Conservation (phyloP, 805 yeast genomes). For the Saturnispora sekii region DNA sequence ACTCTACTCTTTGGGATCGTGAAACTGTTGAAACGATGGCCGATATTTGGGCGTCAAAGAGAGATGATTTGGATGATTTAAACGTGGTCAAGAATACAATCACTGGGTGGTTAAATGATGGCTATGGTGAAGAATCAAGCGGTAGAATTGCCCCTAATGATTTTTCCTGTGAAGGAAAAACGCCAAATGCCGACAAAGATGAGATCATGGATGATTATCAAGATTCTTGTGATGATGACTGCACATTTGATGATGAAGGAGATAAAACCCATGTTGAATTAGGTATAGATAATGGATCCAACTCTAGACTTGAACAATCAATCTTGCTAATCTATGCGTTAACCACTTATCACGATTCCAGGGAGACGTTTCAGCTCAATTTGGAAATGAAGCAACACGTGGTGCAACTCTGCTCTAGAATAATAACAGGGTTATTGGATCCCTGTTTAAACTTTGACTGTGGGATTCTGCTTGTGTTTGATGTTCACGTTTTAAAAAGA, state of each 20-base stretch:
- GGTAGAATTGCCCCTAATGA: background rate
- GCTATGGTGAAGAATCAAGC: no score
- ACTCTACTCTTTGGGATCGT: background rate
- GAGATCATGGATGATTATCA: background rate
- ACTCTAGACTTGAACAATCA: background rate
- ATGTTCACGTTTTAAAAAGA: background rate
- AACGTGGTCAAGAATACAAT: background rate
- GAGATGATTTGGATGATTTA: background rate
- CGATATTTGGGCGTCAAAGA: background rate
- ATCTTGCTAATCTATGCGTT: slow-evolving; percentile 3
- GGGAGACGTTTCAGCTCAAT: background rate
- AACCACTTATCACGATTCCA: background rate
- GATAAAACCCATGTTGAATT: background rate
- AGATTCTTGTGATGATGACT: background rate
- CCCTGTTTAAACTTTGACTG: background rate
- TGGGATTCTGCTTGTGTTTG: slow-evolving; percentile 4
- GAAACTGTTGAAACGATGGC: background rate
- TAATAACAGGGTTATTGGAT: background rate
- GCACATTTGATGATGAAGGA: background rate
- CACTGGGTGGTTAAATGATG: background rate
- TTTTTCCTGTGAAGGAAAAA: background rate
- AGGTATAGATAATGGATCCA: background rate
- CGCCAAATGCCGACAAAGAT: background rate
- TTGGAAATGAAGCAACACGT: background rate
- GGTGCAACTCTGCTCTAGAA: background rate